A percentile compares a stretch with the other conserved stretches of the same genome.
These are phyloP conservation scores for Pseudozyma tsukubaensis DNA, from an alignment of 1,284 basidiomycete genomes.

Conservation along the genomic window DNA sequence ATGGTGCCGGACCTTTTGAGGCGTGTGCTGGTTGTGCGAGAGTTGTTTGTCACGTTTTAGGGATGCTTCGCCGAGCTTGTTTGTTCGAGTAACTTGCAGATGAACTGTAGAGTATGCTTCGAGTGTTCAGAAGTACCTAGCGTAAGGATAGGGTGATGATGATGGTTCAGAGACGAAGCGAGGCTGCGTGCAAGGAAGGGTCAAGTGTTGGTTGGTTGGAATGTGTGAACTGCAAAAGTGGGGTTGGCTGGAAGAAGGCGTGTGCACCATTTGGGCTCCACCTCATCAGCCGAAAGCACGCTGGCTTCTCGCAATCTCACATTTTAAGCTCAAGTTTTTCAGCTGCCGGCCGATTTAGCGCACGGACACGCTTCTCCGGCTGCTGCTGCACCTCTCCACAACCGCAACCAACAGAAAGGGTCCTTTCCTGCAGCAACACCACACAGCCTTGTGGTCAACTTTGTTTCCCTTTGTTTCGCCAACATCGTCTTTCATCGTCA, in stretches of 20 bases:
- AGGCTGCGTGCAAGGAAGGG: background rate
- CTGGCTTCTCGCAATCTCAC: background rate
- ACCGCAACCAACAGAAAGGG: background rate
- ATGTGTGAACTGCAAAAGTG: background rate
- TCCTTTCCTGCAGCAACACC: background rate
- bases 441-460: background rate
- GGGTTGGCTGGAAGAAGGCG: no score
- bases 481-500: background rate
- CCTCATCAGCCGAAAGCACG: conserved; percentile 7
- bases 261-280: conserved; percentile 12
- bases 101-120: no score
- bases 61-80: no score
- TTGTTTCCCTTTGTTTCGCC: background rate
- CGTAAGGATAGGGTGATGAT: background rate
- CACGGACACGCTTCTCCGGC: conserved; percentile 3
- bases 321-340: background rate
- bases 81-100: no score
- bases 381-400: background rate
- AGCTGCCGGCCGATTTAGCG: conserved; percentile 13
- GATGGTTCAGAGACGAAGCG: background rate
- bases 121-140: no score
- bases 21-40: no score
- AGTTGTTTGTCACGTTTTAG: no score
- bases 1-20: no score
- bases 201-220: background rate